These are phyloP conservation scores for Myxozyma geophila DNA, from an alignment of 805 yeast species.

Conservation along the genomic window DNA sequence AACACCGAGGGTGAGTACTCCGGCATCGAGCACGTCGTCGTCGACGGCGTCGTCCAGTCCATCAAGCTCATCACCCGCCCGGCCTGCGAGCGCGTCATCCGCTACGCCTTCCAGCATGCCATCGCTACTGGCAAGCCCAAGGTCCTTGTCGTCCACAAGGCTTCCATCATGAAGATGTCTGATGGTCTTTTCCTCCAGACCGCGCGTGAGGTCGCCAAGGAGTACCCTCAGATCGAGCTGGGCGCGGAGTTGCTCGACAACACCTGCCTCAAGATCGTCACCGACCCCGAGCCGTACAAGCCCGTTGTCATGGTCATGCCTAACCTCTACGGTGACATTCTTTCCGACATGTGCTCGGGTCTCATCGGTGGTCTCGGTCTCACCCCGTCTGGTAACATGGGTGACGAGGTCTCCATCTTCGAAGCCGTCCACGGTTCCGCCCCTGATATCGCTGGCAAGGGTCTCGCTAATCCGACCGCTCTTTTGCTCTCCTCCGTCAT, in stretches of 20 bases:
- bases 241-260: conserved; percentile 91
- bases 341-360: conserved; percentile 97
- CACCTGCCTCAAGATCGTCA: conserved; percentile 87
- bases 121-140: conserved; percentile 83
- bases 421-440: conserved; percentile 99
- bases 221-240: conserved; percentile 87
- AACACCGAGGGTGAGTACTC: conserved; percentile 99
- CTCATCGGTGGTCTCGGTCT: conserved; percentile 98
- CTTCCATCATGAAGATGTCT: conserved; percentile 96
- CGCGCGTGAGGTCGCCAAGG: conserved; percentile 86
- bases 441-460: conserved; percentile 99
- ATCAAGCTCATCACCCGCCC: conserved; percentile 95
- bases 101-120: conserved; percentile 97
- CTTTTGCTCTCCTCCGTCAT: conserved; percentile 91
- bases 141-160: conserved; percentile 95
- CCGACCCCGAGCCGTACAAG: conserved; percentile 83
- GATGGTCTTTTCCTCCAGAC: conserved; percentile 95
- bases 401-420: conserved; percentile 94
- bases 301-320: conserved; percentile 97
- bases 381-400: conserved; percentile 99
- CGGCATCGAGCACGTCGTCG: conserved; percentile 97
- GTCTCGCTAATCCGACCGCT: conserved; percentile 99
- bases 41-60: conserved; percentile 98
- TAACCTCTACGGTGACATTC: conserved; percentile 97
- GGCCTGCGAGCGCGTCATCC: conserved; percentile 94